Evolutionary conservation across 768 basidiomycete genomes (phyloP).

Genomic region (Lentinula sp.): DNA sequence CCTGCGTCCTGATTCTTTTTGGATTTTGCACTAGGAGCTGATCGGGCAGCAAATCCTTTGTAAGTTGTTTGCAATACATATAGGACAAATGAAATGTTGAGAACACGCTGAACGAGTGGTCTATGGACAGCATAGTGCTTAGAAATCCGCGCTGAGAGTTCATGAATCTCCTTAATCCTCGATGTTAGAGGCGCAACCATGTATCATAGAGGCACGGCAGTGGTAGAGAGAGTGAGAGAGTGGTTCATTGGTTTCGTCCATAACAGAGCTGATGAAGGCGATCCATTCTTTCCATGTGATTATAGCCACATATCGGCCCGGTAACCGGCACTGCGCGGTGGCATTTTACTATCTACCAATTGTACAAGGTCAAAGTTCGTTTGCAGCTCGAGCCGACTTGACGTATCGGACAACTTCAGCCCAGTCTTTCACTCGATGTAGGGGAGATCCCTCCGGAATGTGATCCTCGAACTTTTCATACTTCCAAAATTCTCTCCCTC

Average conservation of each 20-base stretch:
- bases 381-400: conserved; percentile 20
- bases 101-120: conserved; percentile 62
- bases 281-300: not conserved
- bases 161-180: conserved; percentile 23
- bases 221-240: not conserved
- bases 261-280: not conserved
- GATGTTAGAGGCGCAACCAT: conserved; percentile 30
- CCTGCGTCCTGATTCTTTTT: conserved; percentile 27
- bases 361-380: conserved; percentile 12
- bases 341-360: not conserved
- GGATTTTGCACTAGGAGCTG: conserved; percentile 17
- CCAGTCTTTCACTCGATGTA: conserved; percentile 61
- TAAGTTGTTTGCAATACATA: conserved; percentile 68
- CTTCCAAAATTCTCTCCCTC: conserved; percentile 51
- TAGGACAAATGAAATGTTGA: conserved; percentile 64
- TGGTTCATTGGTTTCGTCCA: not conserved
- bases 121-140: conserved; percentile 58
- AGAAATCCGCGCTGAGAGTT: conserved; percentile 32
- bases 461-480: conserved; percentile 29
- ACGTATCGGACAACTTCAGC: conserved; percentile 47
- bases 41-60: conserved; percentile 43
- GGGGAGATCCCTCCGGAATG: conserved; percentile 41
- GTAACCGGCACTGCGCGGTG: not conserved
- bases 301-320: not conserved
- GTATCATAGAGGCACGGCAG: not conserved